phyloP scores from a whole-genome alignment of 2,329 filamentous ascomycete species.

The Emmonsiellopsis sp. region DNA sequence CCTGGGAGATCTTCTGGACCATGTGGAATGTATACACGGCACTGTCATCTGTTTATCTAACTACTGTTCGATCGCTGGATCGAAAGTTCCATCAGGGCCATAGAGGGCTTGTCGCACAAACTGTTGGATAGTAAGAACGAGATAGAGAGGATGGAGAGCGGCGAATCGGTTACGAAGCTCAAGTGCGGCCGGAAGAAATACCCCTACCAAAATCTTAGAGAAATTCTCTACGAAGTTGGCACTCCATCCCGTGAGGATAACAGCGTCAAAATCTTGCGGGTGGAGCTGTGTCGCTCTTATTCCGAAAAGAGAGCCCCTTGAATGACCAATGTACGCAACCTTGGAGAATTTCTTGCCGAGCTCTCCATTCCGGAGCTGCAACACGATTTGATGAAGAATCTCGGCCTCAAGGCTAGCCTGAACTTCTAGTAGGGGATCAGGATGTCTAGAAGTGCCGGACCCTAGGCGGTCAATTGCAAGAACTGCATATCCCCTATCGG shows the following conservation, averaged over 20 bases:
- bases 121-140: background rate
- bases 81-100: constrained; percentile 3
- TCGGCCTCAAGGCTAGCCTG: constrained; percentile 7
- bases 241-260: constrained; percentile 8
- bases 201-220: background rate
- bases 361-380: constrained; percentile 2
- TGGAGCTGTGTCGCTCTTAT: background rate
- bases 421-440: constrained; percentile 11
- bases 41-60: too few relatives aligned
- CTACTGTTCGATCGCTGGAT: background rate
- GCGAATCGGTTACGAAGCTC: background rate
- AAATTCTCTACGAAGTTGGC: background rate
- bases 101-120: background rate
- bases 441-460: constrained; percentile 10
- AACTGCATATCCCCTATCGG: constrained; percentile 11
- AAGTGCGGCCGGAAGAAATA: constrained; percentile 1
- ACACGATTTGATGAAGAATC: constrained; percentile 3
- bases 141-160: background rate
- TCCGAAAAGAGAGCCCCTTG: constrained; percentile 5
- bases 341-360: constrained; percentile 7
- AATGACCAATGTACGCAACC: constrained; percentile 9
- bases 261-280: constrained; percentile 8
- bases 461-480: constrained; percentile 14
- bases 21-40: too few relatives aligned
- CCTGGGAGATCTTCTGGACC: too few relatives aligned